Evolutionary conservation across 1,284 basidiomycete species (phyloP), one percentile per base, ranked within the genome.

Genomic region (Ganoderma lingzhi): DNA sequence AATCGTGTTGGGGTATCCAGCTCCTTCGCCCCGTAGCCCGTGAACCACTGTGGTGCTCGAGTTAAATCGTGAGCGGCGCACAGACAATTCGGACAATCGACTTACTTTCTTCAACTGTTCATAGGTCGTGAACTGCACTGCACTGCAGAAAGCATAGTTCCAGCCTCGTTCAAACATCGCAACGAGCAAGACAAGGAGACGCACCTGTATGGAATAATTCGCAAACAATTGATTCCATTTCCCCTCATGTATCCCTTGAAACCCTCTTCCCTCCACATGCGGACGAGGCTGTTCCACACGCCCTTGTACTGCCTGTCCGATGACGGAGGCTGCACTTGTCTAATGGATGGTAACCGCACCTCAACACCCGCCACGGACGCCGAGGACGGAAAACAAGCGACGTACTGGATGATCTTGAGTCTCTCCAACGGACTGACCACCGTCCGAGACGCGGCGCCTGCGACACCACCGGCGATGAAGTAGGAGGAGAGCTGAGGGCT

Each of bases 221-320:
- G 88, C 73, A 98, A 79, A 80, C 96, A 97, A 80, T 98, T 98
- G 79, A 97, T 95, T 17, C 96, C 96, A 78, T 94, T 94, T 17
- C 93, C 93, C 74, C 96, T 87, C 96, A 98, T 97, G 80, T 91
- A 96, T 3, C 97, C 97, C 75, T 83, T 87, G 80, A 96, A 93
- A 1, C 96, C 97, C 81, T 98, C 97, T 78, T 97, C 96, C 74
- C 85, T 84, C 93, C 95, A 97, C 92, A 98, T 98, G 68, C 95
- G 88, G 61, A 87, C 84, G 59, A 97, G 85, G 75, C 91, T 93
- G 30, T 88, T 82, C 92, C 93, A 96, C 62, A 97, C 93, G 35
- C 94, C 94, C 74, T 86, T 89, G 80, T 97, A 97, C 73, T 93
- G 91, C 53, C 83, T 80, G 74, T 89, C 84, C 2, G 88, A 86